These are phyloP conservation scores for Suillus subalutaceus DNA, from an alignment of 768 basidiomycete species.

Conservation along the genomic window DNA sequence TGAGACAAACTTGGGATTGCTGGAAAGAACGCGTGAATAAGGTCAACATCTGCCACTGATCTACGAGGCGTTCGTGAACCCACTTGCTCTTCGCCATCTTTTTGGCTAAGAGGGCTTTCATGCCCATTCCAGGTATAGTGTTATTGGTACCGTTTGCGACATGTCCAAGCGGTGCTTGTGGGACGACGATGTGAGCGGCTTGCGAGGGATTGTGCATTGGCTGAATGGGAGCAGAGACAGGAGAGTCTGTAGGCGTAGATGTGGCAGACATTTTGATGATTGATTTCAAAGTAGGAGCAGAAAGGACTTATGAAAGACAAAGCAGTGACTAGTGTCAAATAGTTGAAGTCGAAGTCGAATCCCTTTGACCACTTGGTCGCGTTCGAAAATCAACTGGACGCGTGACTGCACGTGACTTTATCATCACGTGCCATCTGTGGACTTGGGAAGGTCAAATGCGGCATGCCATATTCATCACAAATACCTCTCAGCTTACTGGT, in stretches of 20 bases:
- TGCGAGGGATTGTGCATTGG: constrained; percentile 86
- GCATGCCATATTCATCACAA: too few species aligned
- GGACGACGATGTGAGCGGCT: constrained; percentile 76
- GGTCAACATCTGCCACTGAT: neutral
- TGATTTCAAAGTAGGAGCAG: neutral
- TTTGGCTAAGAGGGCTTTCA: constrained; percentile 92
- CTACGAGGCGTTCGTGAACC: constrained; percentile 33
- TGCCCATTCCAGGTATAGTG: constrained; percentile 74
- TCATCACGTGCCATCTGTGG: constrained; percentile 1
- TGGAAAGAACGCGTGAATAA: constrained; percentile 33
- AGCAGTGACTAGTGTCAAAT: neutral
- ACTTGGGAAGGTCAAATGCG: too few species aligned
- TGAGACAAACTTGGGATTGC: constrained; percentile 87
- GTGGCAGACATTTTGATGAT: constrained; percentile 52
- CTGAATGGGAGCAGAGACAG: constrained; percentile 62
- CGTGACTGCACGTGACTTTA: constrained; percentile 31
- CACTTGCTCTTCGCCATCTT: constrained; percentile 89
- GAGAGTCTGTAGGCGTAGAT: constrained; percentile 68
- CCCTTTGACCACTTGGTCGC: constrained; percentile 12
- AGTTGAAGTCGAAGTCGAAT: constrained; percentile 3
- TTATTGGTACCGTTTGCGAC: constrained; percentile 53
- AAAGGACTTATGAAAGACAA: neutral
- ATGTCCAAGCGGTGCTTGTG: constrained; percentile 81
- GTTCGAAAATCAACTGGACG: constrained; percentile 31
- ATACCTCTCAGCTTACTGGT: too few species aligned